Percentiles rank a stretch among this genome's conserved stretches.
phyloP scores from a whole-genome alignment of 2,329 filamentous ascomycete species.

The Reticulascus tulasneorum region DNA sequence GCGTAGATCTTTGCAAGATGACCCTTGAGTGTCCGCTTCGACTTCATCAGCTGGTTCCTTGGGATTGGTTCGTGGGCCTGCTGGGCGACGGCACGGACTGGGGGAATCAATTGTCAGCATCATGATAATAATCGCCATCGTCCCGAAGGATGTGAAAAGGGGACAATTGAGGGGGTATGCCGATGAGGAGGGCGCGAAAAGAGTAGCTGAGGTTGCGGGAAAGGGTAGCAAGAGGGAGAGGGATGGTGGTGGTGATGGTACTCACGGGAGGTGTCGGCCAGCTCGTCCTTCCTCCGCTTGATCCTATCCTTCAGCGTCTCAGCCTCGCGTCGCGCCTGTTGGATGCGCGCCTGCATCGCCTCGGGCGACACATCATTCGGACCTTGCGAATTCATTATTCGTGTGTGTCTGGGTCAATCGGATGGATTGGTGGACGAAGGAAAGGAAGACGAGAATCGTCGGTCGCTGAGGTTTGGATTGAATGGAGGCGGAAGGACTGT shows the following conservation, averaged over 20 bases:
- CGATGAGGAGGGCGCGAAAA: too few species aligned
- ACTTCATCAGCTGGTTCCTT: conserved; percentile 91
- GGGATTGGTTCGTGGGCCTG: conserved; percentile 90
- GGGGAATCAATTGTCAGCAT: conserved; percentile 16
- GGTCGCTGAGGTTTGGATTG: conserved; percentile 12
- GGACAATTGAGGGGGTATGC: conserved; percentile 1
- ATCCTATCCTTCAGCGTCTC: conserved; percentile 97
- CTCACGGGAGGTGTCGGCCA: conserved; percentile 96
- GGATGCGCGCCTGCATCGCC: conserved; percentile 89
- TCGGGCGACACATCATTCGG: conserved; percentile 63
- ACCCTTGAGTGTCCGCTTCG: conserved; percentile 93
- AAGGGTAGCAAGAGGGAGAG: conserved; percentile 9
- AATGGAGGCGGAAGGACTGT: conserved; percentile 13
- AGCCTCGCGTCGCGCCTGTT: conserved; percentile 91
- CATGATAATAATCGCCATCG: too few species aligned
- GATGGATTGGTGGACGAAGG: conserved; percentile 10
- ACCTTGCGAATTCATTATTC: conserved; percentile 55
- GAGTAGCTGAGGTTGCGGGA: too few species aligned
- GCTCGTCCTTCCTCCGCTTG: conserved; percentile 99
- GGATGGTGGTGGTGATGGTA: conserved; percentile 22
- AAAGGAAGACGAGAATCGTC: conserved; percentile 11
- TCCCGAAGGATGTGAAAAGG: conserved; percentile 4
- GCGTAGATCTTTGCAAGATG: conserved; percentile 99
- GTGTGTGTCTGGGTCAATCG: conserved; percentile 8
- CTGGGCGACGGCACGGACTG: conserved; percentile 89